Evolutionary conservation across 148 eudicot genomes (phyloP).

Genomic region (Rhododendron molle): DNA sequence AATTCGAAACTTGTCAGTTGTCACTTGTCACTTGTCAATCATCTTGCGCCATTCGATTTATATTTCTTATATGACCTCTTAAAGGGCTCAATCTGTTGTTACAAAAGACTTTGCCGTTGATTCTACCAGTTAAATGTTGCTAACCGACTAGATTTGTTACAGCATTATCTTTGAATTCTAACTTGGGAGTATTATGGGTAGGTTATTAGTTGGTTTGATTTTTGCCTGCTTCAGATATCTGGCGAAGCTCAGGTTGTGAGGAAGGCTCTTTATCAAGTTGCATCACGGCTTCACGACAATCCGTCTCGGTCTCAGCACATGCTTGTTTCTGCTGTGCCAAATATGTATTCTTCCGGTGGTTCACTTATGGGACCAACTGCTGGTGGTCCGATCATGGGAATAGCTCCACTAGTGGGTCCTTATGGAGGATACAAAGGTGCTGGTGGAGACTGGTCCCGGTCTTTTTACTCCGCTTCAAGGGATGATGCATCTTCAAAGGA

Average conservation of each 20-base stretch:
- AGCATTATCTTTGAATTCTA: neutral
- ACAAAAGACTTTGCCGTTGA: neutral
- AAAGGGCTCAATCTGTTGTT: neutral
- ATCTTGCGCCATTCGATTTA: neutral
- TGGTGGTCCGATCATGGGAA: slow-evolving; percentile 68
- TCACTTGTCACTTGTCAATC: neutral
- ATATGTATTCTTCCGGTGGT: slow-evolving; percentile 52
- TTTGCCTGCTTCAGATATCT: slow-evolving; percentile 47
- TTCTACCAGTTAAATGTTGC: neutral
- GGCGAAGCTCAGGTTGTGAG: slow-evolving; percentile 72
- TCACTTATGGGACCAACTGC: slow-evolving; percentile 59
- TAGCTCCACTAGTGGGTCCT: slow-evolving; percentile 60
- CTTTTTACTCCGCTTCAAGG: slow-evolving; percentile 60
- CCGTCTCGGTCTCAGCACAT: slow-evolving; percentile 91
- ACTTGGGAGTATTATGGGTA: neutral
- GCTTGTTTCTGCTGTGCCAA: slow-evolving; percentile 63
- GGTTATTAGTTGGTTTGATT: neutral
- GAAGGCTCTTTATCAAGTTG: slow-evolving; percentile 75
- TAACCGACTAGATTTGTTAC: neutral
- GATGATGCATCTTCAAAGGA: slow-evolving; percentile 69
- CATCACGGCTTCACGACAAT: slow-evolving; percentile 88
- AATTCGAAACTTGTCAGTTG: neutral
- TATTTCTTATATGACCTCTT: neutral
- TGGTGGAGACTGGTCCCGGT: slow-evolving; percentile 64
- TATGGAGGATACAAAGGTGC: slow-evolving; percentile 86